These are phyloP conservation scores for Ascomycota sp. DNA, from an alignment of 2,329 filamentous ascomycete species.

Conservation along the genomic window DNA sequence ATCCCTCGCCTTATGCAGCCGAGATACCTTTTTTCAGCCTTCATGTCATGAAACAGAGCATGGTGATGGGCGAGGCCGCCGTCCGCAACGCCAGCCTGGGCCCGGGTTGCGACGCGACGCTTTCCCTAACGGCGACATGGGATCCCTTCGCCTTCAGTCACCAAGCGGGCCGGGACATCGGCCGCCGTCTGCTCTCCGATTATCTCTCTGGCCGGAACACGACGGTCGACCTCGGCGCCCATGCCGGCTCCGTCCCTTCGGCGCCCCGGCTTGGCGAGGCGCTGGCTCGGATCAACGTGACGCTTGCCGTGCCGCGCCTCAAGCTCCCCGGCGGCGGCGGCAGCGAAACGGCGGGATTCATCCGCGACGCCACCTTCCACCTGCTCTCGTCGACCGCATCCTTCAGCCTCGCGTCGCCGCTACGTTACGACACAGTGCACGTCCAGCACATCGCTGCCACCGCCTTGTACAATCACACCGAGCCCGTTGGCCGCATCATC, in stretches of 20 bases:
- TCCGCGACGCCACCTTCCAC: conserved; percentile 70
- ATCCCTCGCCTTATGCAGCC: conserved; percentile 72
- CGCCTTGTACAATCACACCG: conserved; percentile 61
- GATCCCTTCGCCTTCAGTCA: conserved; percentile 43
- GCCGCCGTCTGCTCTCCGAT: conserved; percentile 54
- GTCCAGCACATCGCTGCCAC: conserved; percentile 66
- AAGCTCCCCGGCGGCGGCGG: conserved; percentile 27
- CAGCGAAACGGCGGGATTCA: conserved; percentile 35
- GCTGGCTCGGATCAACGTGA: conserved; percentile 48
- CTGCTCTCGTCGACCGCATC: conserved; percentile 66
- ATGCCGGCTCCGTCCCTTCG: conserved; percentile 49
- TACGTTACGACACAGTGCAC: conserved; percentile 48
- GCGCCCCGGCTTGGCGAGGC: conserved; percentile 50
- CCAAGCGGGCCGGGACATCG: conserved; percentile 33
- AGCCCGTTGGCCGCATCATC: conserved; percentile 54
- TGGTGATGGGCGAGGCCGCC: conserved; percentile 52
- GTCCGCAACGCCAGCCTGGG: conserved; percentile 38
- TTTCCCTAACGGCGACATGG: conserved; percentile 50
- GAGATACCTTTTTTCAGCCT: conserved; percentile 60
- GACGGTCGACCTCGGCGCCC: conserved; percentile 49
- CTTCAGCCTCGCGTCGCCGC: conserved; percentile 62
- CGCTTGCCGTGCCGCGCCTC: conserved; percentile 48
- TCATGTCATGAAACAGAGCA: conserved; percentile 50
- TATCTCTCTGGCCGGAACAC: conserved; percentile 80
- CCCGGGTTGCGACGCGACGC: conserved; percentile 48